A percentile compares a stretch with the other conserved stretches of the same genome.
phyloP scores from a whole-genome alignment of 106 monocot genomes.

The Chionographis japonica region DNA sequence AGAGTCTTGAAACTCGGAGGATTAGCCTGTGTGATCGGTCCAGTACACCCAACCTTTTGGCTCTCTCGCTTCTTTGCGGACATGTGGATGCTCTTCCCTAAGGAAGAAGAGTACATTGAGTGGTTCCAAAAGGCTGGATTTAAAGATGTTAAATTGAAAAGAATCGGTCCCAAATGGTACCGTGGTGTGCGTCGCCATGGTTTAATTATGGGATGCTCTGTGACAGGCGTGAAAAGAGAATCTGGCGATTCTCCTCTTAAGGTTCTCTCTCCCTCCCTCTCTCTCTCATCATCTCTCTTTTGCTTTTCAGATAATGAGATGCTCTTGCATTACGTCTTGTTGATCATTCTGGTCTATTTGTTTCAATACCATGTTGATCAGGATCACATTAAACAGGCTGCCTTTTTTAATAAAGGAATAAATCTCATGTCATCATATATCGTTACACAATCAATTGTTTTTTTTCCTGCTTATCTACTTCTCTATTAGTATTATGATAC shows the following conservation, averaged over 20 bases:
- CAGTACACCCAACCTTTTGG: conserved; percentile 97
- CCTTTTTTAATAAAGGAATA: too few relatives aligned
- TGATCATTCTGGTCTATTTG: not conserved
- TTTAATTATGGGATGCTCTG: conserved; percentile 94
- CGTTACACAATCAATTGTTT: too few relatives aligned
- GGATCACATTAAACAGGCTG: too few relatives aligned
- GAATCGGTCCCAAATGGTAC: conserved; percentile 96
- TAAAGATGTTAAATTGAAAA: conserved; percentile 77
- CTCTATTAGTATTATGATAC: too few relatives aligned
- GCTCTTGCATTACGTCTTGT: not conserved
- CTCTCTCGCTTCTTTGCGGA: conserved; percentile 91
- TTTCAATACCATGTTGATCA: not conserved
- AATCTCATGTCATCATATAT: too few relatives aligned
- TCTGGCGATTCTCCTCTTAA: conserved; percentile 85
- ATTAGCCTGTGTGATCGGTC: conserved; percentile 80
- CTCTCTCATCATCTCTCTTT: not conserved
- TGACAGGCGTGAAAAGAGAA: conserved; percentile 77
- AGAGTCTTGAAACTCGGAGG: conserved; percentile 78
- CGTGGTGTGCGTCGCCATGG: conserved; percentile 90
- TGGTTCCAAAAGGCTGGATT: conserved; percentile 97
- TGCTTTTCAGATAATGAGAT: not conserved
- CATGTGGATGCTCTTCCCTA: conserved; percentile 96
- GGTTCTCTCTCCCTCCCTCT: conserved; percentile 13
- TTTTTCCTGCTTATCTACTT: too few relatives aligned
- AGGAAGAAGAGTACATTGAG: conserved; percentile 92